Conservation (phyloP, 1,284 basidiomycete species). For the Fomes fomentarius region DNA sequence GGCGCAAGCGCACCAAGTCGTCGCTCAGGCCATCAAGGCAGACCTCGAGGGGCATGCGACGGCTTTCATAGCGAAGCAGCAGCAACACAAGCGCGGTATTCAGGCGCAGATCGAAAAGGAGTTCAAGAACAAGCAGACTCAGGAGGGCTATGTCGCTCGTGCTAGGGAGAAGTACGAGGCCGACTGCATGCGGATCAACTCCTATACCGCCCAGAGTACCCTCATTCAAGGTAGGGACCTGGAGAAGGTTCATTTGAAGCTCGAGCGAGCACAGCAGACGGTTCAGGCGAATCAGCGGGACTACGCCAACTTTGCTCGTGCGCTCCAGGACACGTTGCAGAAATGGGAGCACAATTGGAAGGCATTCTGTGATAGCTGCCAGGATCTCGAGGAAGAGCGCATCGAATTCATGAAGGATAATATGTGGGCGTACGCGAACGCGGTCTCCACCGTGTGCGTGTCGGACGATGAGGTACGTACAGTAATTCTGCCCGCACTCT, state of each 20-base stretch:
- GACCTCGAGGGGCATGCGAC: constrained; percentile 76
- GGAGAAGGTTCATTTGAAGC: constrained; percentile 87
- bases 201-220: constrained; percentile 91
- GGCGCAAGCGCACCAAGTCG: constrained; percentile 66
- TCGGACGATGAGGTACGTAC: constrained; percentile 89
- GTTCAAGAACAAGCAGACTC: constrained; percentile 84
- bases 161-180: constrained; percentile 94
- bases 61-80: constrained; percentile 68
- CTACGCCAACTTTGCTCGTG: constrained; percentile 86
- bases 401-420: constrained; percentile 94
- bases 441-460: constrained; percentile 94
- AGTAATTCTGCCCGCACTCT: neutral
- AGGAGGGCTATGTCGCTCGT: constrained; percentile 84
- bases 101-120: constrained; percentile 85
- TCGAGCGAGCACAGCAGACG: constrained; percentile 89
- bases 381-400: constrained; percentile 95
- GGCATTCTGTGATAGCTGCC: constrained; percentile 89
- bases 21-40: constrained; percentile 76
- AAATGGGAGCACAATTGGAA: constrained; percentile 98
- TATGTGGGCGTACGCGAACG: constrained; percentile 96
- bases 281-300: constrained; percentile 91
- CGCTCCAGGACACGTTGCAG: constrained; percentile 77
- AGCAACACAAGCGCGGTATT: constrained; percentile 75
- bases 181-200: constrained; percentile 95
- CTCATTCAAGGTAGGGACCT: constrained; percentile 94